A percentile compares a stretch with the other conserved stretches of the same genome.
These are phyloP conservation scores for Helicocarpus griseus DNA, from an alignment of 2,329 filamentous ascomycete genomes.

Conservation along the genomic window DNA sequence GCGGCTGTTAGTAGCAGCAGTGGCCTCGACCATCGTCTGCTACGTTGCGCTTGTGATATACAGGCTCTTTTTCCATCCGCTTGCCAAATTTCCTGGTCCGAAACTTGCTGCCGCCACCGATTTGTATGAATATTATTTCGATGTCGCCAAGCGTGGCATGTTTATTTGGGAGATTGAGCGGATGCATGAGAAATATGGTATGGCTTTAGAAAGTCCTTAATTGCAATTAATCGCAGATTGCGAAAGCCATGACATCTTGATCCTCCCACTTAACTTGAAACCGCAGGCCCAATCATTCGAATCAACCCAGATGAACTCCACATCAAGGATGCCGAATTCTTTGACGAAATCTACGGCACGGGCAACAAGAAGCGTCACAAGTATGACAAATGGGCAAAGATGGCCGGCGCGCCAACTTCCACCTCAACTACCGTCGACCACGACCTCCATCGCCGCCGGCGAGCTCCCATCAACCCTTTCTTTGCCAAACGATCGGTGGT, in stretches of 20 bases:
- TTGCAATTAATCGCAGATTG: background rate
- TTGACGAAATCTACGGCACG: slow-evolving; percentile 17
- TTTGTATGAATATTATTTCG: slow-evolving; percentile 20
- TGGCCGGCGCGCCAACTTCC: slow-evolving; percentile 7
- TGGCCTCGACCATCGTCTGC: background rate
- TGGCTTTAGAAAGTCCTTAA: background rate
- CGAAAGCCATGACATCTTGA: background rate
- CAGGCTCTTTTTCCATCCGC: slow-evolving; percentile 19
- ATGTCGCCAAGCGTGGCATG: slow-evolving; percentile 14
- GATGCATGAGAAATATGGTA: slow-evolving; percentile 23
- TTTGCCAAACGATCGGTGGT: slow-evolving; percentile 31
- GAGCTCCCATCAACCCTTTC: slow-evolving; percentile 30
- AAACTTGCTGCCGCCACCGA: slow-evolving; percentile 18
- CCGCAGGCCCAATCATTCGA: slow-evolving; percentile 18
- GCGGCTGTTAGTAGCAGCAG: background rate
- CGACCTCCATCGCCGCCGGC: slow-evolving; percentile 29
- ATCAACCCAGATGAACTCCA: slow-evolving; percentile 21
- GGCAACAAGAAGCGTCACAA: slow-evolving; percentile 11
- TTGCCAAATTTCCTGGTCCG: slow-evolving; percentile 19
- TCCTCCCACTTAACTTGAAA: background rate
- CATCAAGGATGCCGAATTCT: slow-evolving; percentile 19
- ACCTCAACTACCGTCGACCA: slow-evolving; percentile 24
- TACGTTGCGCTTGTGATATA: slow-evolving; percentile 10
- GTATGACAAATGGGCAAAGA: slow-evolving; percentile 5
- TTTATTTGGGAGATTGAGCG: slow-evolving; percentile 19